Conservation (phyloP, 1,139 yeast species). For the Geotrichum europaeum region DNA sequence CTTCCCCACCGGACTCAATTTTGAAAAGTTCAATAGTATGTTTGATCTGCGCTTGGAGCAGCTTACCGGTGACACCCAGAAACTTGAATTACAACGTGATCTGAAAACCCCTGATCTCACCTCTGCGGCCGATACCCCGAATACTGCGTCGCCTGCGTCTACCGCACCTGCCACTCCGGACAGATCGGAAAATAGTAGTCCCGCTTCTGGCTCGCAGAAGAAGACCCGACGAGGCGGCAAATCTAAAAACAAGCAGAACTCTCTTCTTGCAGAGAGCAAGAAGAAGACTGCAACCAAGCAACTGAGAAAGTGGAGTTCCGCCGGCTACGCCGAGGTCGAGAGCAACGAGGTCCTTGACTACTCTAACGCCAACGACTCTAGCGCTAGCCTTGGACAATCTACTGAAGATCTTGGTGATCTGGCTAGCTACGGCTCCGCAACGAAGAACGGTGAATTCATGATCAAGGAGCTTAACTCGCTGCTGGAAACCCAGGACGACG, state of each 20-base stretch:
- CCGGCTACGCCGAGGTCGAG: constrained; percentile 44
- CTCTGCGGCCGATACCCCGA: background rate
- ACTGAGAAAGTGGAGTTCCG: constrained; percentile 44
- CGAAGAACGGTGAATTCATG: constrained; percentile 45
- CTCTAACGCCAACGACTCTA: constrained; percentile 32
- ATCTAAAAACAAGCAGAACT: constrained; percentile 20
- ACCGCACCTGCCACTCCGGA: constrained; percentile 11
- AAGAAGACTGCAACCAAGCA: constrained; percentile 33
- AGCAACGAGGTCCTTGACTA: constrained; percentile 42
- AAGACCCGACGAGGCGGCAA: constrained; percentile 18
- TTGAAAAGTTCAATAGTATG: constrained; percentile 31
- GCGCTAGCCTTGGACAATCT: constrained; percentile 22
- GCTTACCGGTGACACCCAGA: constrained; percentile 17
- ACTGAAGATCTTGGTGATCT: constrained; percentile 38
- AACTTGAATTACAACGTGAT: background rate
- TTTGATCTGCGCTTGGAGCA: constrained; percentile 33
- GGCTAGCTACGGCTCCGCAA: constrained; percentile 44
- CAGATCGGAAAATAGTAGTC: constrained; percentile 9
- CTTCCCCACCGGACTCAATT: constrained; percentile 23
- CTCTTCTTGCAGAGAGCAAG: constrained; percentile 20
- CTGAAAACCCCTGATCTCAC: background rate
- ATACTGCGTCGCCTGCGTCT: constrained; percentile 5
- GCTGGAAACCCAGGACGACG: constrained; percentile 31
- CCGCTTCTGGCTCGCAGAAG: constrained; percentile 11
- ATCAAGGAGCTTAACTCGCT: constrained; percentile 36